Conservation (phyloP, 768 basidiomycete species). For the Mycena crocata region DNA sequence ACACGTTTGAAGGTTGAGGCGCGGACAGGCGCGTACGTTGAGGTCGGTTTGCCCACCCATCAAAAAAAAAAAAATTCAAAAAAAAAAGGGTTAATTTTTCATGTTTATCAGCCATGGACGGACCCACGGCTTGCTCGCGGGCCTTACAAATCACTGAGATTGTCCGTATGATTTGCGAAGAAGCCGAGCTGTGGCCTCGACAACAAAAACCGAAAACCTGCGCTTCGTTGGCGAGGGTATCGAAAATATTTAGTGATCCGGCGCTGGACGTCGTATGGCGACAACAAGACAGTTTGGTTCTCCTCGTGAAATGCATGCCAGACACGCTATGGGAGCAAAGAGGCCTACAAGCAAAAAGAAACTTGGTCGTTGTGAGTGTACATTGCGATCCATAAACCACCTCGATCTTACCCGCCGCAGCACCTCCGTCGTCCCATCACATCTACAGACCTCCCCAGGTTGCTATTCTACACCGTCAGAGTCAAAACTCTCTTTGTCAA, state of each 20-base stretch:
- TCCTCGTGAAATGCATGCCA: slow-evolving; percentile 30
- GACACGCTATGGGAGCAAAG: slow-evolving; percentile 22
- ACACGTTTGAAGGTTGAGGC: too few relatives aligned
- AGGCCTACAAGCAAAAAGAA: not conserved
- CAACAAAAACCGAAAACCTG: not conserved
- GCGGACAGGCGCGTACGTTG: too few relatives aligned
- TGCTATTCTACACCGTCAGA: slow-evolving; percentile 26
- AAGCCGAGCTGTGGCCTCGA: not conserved
- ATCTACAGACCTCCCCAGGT: slow-evolving; percentile 13
- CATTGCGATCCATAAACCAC: not conserved
- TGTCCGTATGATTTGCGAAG: slow-evolving; percentile 21
- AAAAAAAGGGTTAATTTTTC: too few relatives aligned
- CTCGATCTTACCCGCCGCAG: not conserved
- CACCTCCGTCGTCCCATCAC: slow-evolving; percentile 18
- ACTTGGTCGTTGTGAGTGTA: slow-evolving; percentile 23
- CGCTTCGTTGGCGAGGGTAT: slow-evolving; percentile 5
- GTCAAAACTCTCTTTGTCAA: not conserved
- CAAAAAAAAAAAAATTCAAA: too few relatives aligned
- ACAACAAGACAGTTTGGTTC: not conserved
- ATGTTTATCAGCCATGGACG: too few relatives aligned
- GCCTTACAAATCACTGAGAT: slow-evolving; percentile 20
- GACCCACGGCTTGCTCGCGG: slow-evolving; percentile 13
- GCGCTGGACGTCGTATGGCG: slow-evolving; percentile 20
- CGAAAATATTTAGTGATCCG: slow-evolving; percentile 13
- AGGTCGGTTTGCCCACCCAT: too few relatives aligned